These are phyloP conservation scores for Mycena metata DNA, from an alignment of 768 basidiomycete genomes.

Conservation along the genomic window DNA sequence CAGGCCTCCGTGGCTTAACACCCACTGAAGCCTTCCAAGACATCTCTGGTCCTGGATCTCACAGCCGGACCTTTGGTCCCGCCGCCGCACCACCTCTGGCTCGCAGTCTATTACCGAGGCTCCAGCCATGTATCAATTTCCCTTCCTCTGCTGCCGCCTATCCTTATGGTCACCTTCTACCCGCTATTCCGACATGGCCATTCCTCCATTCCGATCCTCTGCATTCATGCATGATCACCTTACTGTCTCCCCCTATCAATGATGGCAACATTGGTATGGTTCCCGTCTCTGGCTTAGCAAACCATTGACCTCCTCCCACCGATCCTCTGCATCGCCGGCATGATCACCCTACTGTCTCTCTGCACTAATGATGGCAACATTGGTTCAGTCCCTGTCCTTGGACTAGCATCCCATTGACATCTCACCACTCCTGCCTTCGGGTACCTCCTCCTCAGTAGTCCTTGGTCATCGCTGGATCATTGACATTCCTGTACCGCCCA, in stretches of 20 bases:
- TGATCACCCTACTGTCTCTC: conserved; percentile 4
- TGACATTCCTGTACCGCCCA: no score
- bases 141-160: conserved; percentile 12
- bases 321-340: no score
- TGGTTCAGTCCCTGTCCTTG: conserved; percentile 13
- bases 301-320: conserved; percentile 16
- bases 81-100: conserved; percentile 14
- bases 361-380: conserved; percentile 22
- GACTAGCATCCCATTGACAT: conserved; percentile 12
- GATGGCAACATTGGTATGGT: conserved; percentile 21
- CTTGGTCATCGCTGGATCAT: no score
- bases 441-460: no score
- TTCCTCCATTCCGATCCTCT: conserved; percentile 17
- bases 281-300: conserved; percentile 21
- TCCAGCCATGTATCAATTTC: conserved; percentile 11
- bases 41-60: no score
- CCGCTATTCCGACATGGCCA: conserved; percentile 9
- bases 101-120: conserved; percentile 19
- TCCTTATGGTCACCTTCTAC: conserved; percentile 15
- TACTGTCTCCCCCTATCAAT: conserved; percentile 11
- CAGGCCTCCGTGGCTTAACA: conserved; percentile 5
- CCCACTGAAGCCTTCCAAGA: background rate
- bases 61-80: background rate
- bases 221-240: conserved; percentile 19
- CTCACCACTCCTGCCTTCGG: no score